A percentile compares a stretch with the other conserved stretches of the same genome.
Conservation (phyloP, 768 basidiomycete genomes). For the Psilocybe azurescens region DNA sequence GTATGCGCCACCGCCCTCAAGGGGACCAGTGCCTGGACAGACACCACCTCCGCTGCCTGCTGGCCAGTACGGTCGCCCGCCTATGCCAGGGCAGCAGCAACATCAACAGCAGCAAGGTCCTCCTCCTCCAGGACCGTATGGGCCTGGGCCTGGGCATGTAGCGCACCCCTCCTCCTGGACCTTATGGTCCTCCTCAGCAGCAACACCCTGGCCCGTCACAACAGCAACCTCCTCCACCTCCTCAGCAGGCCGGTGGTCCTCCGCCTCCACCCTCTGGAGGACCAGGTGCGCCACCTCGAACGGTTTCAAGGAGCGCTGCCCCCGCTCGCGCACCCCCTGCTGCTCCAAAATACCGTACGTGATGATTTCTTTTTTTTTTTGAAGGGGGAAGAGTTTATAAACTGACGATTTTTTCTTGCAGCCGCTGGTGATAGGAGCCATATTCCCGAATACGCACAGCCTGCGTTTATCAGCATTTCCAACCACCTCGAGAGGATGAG, state of each 20-base stretch:
- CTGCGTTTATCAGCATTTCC: slow-evolving; percentile 70
- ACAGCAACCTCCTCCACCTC: slow-evolving; percentile 15
- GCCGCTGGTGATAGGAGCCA: slow-evolving; percentile 93
- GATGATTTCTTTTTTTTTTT: not conserved
- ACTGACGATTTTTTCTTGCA: slow-evolving; percentile 35
- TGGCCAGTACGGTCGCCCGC: slow-evolving; percentile 43
- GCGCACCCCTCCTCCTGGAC: slow-evolving; percentile 27
- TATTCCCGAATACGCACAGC: slow-evolving; percentile 73
- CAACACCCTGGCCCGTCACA: slow-evolving; percentile 30
- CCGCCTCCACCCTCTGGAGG: slow-evolving; percentile 41
- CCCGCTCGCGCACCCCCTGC: slow-evolving; percentile 31
- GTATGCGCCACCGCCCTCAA: slow-evolving; percentile 50
- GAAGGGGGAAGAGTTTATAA: not conserved
- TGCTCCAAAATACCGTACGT: slow-evolving; percentile 53
- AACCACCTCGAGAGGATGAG: slow-evolving; percentile 69
- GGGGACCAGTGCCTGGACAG: slow-evolving; percentile 46
- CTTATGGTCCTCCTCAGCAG: slow-evolving; percentile 39
- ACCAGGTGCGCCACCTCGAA: slow-evolving; percentile 28
- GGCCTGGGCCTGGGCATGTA: not conserved
- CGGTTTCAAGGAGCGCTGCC: slow-evolving; percentile 25
- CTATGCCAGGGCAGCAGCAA: slow-evolving; percentile 26
- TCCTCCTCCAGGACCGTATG: not conserved
- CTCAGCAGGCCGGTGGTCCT: slow-evolving; percentile 27
- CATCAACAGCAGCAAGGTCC: slow-evolving; percentile 34
- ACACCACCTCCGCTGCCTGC: slow-evolving; percentile 46